Percentiles rank a stretch among this genome's conserved stretches.
phyloP scores from a whole-genome alignment of 768 basidiomycete genomes.

The Boletales sp. region DNA sequence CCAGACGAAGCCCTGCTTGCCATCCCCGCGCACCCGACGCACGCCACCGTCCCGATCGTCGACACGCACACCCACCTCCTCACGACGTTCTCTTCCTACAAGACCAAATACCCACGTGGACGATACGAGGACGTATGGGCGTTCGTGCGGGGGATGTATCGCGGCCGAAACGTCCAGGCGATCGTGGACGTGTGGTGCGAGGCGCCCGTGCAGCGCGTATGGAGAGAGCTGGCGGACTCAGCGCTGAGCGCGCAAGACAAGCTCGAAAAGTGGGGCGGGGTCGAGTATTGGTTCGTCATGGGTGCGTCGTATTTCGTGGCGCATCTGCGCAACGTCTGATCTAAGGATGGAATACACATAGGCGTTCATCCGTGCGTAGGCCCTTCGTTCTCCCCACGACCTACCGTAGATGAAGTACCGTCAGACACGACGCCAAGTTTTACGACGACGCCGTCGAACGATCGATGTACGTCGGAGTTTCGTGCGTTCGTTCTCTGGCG shows the following conservation, averaged over 20 bases:
- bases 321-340: too few relatives aligned
- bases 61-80: conserved; percentile 88
- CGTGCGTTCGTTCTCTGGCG: too few relatives aligned
- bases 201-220: conserved; percentile 57
- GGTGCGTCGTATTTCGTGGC: conserved; percentile 40
- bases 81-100: conserved; percentile 66
- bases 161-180: conserved; percentile 52
- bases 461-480: conserved; percentile 48
- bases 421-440: conserved; percentile 65
- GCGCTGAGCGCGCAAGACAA: conserved; percentile 51
- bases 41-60: conserved; percentile 43
- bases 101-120: conserved; percentile 56
- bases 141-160: conserved; percentile 63
- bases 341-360: background rate
- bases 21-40: conserved; percentile 29
- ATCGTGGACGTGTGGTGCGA: conserved; percentile 92
- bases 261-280: conserved; percentile 54
- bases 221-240: conserved; percentile 74
- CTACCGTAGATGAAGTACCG: background rate
- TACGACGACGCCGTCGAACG: conserved; percentile 69
- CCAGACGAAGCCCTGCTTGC: conserved; percentile 34
- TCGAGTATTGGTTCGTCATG: conserved; percentile 83
- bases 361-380: conserved; percentile 69
- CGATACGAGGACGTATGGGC: conserved; percentile 57
- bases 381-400: background rate